phyloP scores from a whole-genome alignment of 805 yeast genomes.

The Candida chilensis region DNA sequence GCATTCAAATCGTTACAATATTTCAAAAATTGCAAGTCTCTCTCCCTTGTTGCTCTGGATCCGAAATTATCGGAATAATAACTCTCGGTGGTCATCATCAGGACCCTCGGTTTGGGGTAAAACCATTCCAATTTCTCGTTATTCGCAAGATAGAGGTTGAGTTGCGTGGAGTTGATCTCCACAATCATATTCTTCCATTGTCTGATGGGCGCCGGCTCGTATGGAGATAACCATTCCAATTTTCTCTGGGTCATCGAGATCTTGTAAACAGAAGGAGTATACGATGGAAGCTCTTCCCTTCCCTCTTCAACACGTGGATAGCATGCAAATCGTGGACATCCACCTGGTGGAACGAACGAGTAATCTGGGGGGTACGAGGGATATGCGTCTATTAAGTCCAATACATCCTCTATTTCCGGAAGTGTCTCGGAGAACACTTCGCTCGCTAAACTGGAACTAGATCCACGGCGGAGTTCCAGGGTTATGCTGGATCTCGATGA shows the following conservation, averaged over 20 bases:
- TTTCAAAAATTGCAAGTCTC: slow-evolving; percentile 17
- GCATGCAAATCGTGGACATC: slow-evolving; percentile 29
- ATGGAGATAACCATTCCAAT: slow-evolving; percentile 71
- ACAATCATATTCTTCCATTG: slow-evolving; percentile 64
- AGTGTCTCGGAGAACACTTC: no score
- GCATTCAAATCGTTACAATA: slow-evolving; percentile 11
- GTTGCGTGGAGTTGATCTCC: slow-evolving; percentile 81
- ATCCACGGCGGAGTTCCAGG: no score
- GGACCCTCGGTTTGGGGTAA: slow-evolving; percentile 6
- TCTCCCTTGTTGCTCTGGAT: slow-evolving; percentile 12
- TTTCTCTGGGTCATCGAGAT: slow-evolving; percentile 54
- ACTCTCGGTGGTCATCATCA: not conserved
- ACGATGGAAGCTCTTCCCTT: slow-evolving; percentile 47
- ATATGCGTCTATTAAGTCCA: slow-evolving; percentile 16
- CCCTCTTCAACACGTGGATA: slow-evolving; percentile 9
- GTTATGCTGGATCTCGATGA: no score
- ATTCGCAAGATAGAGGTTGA: slow-evolving; percentile 53
- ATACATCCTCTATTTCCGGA: no score
- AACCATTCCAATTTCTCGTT: slow-evolving; percentile 8
- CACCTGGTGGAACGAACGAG: slow-evolving; percentile 29
- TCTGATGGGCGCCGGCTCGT: slow-evolving; percentile 55
- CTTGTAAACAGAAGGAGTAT: slow-evolving; percentile 57
- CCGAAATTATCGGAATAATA: slow-evolving; percentile 4
- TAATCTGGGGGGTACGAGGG: slow-evolving; percentile 30
- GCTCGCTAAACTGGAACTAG: no score